Evolutionary conservation across 2,329 filamentous ascomycete species (phyloP).

Genomic region (Diaporthe helianthi): DNA sequence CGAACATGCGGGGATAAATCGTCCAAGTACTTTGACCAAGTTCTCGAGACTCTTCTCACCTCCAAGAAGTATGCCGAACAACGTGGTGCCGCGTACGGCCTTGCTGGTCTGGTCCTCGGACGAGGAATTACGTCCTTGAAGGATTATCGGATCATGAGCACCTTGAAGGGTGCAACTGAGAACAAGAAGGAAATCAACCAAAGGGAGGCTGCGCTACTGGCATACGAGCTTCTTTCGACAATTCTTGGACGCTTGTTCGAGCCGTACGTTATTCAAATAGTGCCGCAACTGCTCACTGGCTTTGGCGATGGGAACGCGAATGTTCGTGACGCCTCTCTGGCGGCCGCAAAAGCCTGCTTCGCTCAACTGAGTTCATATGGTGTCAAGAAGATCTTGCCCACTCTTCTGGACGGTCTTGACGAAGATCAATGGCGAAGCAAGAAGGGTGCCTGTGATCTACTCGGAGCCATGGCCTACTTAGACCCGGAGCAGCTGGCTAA

Average conservation of each 20-base stretch:
- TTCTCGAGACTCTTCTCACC: slow-evolving; percentile 82
- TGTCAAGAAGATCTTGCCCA: slow-evolving; percentile 93
- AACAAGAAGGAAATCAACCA: slow-evolving; percentile 94
- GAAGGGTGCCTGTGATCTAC: slow-evolving; percentile 93
- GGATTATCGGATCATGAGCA: slow-evolving; percentile 85
- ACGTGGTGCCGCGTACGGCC: slow-evolving; percentile 91
- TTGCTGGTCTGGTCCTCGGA: slow-evolving; percentile 90
- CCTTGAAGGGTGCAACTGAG: slow-evolving; percentile 81
- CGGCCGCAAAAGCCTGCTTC: slow-evolving; percentile 94
- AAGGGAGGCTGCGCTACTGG: slow-evolving; percentile 85
- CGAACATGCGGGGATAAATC: slow-evolving; percentile 80
- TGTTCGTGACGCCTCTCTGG: slow-evolving; percentile 90
- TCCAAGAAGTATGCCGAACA: slow-evolving; percentile 93
- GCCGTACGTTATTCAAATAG: slow-evolving; percentile 94
- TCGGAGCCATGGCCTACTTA: slow-evolving; percentile 98
- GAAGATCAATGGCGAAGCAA: slow-evolving; percentile 98
- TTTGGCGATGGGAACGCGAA: slow-evolving; percentile 90
- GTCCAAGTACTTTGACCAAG: slow-evolving; percentile 78
- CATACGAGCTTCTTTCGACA: slow-evolving; percentile 87
- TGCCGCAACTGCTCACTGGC: slow-evolving; percentile 85
- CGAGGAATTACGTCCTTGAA: slow-evolving; percentile 81
- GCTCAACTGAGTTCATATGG: slow-evolving; percentile 92
- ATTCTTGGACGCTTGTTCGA: slow-evolving; percentile 91
- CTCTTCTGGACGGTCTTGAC: slow-evolving; percentile 87
- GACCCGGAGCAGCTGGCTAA: slow-evolving; percentile 93